Evolutionary conservation across 805 yeast species (phyloP).

Genomic region (Grigorovia jiainica): DNA sequence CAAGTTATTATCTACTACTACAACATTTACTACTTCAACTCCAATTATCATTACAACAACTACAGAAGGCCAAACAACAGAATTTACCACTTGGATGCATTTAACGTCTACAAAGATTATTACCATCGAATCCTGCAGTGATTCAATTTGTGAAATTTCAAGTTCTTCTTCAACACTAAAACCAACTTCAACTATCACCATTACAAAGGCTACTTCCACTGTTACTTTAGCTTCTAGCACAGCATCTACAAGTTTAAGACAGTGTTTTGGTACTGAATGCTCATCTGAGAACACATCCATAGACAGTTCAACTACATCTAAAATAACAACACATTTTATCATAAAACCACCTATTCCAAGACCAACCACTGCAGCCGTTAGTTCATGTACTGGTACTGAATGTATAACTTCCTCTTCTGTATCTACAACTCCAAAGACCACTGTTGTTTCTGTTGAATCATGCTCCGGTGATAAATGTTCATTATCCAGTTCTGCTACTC

Average conservation of each 20-base stretch:
- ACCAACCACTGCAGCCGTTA: neutral
- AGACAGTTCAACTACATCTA: no score
- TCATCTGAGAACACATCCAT: no score
- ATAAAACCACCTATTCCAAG: neutral
- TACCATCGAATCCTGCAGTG: slow-evolving; percentile 7
- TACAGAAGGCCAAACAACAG: slow-evolving; percentile 9
- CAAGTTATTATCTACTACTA: slow-evolving; percentile 1
- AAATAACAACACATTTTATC: no score
- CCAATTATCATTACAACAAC: slow-evolving; percentile 3
- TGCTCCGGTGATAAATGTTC: slow-evolving; percentile 2
- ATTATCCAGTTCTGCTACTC: neutral
- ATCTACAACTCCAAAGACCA: neutral
- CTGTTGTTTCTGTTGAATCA: neutral
- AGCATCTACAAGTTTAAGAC: neutral
- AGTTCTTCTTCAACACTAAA: neutral
- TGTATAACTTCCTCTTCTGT: neutral
- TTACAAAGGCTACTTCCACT: neutral
- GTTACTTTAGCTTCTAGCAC: neutral
- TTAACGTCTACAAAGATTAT: neutral
- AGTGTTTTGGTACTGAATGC: neutral
- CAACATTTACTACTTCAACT: slow-evolving; percentile 1
- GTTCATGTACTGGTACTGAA: neutral
- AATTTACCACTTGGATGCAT: slow-evolving; percentile 37
- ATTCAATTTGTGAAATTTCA: neutral
- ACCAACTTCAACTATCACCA: neutral